Conservation (phyloP, 169 alveolate genomes). For the Cryptosporidium andersoni region DNA sequence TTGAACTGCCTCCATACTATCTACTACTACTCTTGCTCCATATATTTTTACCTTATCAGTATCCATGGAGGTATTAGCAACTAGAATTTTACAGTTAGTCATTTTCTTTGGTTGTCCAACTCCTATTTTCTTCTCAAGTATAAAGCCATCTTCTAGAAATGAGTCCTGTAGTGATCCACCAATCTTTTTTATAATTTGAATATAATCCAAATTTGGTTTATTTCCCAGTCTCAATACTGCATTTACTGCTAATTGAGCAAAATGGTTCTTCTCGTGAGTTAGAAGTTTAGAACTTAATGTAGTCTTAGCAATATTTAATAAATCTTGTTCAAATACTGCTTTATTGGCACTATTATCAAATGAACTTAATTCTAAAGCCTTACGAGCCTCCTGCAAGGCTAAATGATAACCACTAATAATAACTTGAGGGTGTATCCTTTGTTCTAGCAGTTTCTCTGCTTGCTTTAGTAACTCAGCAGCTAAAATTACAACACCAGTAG, state of each 20-base stretch:
- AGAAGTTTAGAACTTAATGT: conserved; percentile 97
- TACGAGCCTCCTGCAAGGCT: conserved; percentile 91
- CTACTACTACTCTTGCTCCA: conserved; percentile 98
- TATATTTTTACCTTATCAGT: conserved; percentile 98
- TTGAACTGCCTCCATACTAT: conserved; percentile 96
- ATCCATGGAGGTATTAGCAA: conserved; percentile 99
- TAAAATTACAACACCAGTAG: conserved; percentile 98
- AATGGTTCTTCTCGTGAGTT: conserved; percentile 93
- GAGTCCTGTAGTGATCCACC: conserved; percentile 98
- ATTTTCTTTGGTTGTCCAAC: conserved; percentile 92
- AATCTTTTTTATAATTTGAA: conserved; percentile 94
- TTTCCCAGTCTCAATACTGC: conserved; percentile 95
- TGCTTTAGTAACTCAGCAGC: conserved; percentile 98
- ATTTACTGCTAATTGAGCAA: conserved; percentile 95
- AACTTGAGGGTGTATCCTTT: conserved; percentile 96
- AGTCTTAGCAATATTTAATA: conserved; percentile 95
- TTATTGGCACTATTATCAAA: conserved; percentile 84
- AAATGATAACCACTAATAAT: conserved; percentile 88
- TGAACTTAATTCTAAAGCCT: conserved; percentile 84
- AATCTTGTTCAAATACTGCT: conserved; percentile 87
- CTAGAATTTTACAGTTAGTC: conserved; percentile 88
- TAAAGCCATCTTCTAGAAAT: conserved; percentile 98
- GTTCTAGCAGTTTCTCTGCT: conserved; percentile 95
- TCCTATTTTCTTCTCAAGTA: conserved; percentile 95
- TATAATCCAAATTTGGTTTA: conserved; percentile 85